Evolutionary conservation across 2,329 filamentous ascomycete genomes (phyloP).

Genomic region (Aspergillus floridensis): DNA sequence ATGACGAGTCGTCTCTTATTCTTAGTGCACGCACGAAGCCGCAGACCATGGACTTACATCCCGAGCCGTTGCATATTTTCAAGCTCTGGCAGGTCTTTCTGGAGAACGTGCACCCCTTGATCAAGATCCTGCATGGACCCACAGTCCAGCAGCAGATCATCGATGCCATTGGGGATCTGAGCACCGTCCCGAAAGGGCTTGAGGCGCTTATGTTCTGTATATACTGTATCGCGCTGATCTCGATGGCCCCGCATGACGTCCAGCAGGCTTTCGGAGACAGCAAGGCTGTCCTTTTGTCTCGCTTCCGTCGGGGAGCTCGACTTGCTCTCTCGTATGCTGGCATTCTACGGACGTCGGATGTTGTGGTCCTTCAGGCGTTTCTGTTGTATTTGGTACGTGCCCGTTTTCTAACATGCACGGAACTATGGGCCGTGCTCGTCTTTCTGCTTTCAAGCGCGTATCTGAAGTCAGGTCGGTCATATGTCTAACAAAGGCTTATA

Average conservation of each 20-base stretch:
- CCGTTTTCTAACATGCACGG: background rate
- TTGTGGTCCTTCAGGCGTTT: conserved; percentile 48
- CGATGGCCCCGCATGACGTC: conserved; percentile 57
- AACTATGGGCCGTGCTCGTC: no score
- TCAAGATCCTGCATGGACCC: conserved; percentile 66
- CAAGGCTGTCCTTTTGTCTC: conserved; percentile 30
- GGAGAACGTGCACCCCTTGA: conserved; percentile 65
- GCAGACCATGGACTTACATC: conserved; percentile 15
- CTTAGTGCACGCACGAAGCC: background rate
- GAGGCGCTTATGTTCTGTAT: conserved; percentile 68
- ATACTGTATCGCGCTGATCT: conserved; percentile 58
- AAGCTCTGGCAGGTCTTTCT: conserved; percentile 65
- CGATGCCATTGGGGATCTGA: conserved; percentile 56
- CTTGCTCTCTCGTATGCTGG: conserved; percentile 29
- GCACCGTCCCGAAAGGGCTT: conserved; percentile 55
- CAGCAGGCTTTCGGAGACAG: conserved; percentile 32
- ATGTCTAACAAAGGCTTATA: background rate
- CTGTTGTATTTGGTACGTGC: conserved; percentile 43
- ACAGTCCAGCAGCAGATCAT: conserved; percentile 63
- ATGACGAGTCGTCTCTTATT: conserved; percentile 1
- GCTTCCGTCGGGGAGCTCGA: conserved; percentile 44
- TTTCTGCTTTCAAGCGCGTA: background rate
- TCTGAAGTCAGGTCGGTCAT: background rate
- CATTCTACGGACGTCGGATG: conserved; percentile 46
- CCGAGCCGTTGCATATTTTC: conserved; percentile 28